A percentile compares a stretch with the other conserved stretches of the same genome.
Conservation (phyloP, 768 basidiomycete genomes). For the Tricholoma furcatifolium region DNA sequence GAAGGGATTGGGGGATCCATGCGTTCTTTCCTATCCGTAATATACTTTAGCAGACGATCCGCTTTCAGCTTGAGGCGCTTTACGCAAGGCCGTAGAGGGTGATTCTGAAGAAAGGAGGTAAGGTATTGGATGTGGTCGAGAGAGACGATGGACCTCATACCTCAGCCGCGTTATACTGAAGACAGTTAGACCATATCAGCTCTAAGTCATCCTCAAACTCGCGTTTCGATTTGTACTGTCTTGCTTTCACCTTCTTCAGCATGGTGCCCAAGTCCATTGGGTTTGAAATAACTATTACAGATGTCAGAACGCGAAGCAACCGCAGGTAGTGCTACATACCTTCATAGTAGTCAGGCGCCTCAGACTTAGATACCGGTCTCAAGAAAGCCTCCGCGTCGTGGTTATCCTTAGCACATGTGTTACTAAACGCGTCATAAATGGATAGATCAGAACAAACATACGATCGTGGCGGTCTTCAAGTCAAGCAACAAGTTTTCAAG, state of each 20-base stretch:
- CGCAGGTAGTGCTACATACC: constrained; percentile 44
- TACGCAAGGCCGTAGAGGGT: constrained; percentile 84
- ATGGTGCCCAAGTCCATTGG: constrained; percentile 97
- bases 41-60: constrained; percentile 80
- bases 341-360: constrained; percentile 93
- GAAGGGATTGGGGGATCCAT: constrained; percentile 66
- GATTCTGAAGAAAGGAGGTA: constrained; percentile 51
- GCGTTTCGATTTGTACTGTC: constrained; percentile 89
- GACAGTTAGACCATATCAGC: constrained; percentile 96
- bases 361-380: constrained; percentile 86
- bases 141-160: constrained; percentile 46
- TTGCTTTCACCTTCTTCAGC: constrained; percentile 89
- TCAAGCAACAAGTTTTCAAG: constrained; percentile 87
- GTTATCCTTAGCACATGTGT: constrained; percentile 56
- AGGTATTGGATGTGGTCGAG: not conserved
- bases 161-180: constrained; percentile 87
- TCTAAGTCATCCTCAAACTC: constrained; percentile 94
- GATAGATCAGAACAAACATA: constrained; percentile 30
- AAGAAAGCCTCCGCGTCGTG: constrained; percentile 92
- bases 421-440: constrained; percentile 22
- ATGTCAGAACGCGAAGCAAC: constrained; percentile 7
- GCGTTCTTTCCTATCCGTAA: constrained; percentile 86
- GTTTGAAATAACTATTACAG: constrained; percentile 72
- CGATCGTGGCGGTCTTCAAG: constrained; percentile 74
- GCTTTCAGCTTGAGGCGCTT: constrained; percentile 81